Percentiles rank a stretch among this genome's conserved stretches.
phyloP scores from a whole-genome alignment of 441 rosid genomes.

The Raphanus hybrid region DNA sequence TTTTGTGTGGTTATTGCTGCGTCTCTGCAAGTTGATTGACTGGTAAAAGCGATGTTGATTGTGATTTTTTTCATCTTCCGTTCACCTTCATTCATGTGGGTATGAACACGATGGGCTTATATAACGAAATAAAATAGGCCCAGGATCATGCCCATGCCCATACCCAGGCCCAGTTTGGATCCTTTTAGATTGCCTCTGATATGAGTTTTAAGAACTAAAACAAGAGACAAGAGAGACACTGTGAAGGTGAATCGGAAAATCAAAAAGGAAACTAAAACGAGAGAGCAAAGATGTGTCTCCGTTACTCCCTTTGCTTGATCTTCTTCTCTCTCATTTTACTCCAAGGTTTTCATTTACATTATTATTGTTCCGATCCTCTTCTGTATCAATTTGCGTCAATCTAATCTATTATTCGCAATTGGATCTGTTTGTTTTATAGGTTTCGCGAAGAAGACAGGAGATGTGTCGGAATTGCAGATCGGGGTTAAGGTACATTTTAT shows the following conservation, averaged over 20 bases:
- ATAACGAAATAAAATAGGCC: not conserved
- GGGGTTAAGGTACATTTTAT: conserved; percentile 73
- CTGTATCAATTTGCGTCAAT: not conserved
- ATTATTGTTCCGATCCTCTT: not conserved
- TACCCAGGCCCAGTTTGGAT: not conserved
- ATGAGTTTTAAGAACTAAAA: not conserved
- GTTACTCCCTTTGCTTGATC: conserved; percentile 30
- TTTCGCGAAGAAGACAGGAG: conserved; percentile 66
- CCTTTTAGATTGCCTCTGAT: not conserved
- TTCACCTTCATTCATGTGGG: not conserved
- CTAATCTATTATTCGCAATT: not conserved
- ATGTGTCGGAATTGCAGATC: conserved; percentile 86
- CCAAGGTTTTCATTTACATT: conserved; percentile 30
- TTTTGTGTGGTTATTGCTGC: conserved; percentile 15
- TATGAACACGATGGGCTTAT: not conserved
- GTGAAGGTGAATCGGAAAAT: not conserved
- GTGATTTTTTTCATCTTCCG: not conserved
- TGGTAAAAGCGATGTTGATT: conserved; percentile 10
- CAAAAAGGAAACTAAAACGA: not conserved
- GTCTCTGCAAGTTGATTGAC: conserved; percentile 14
- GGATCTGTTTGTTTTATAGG: conserved; percentile 47
- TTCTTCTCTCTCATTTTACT: conserved; percentile 21
- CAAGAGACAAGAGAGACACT: too few species aligned
- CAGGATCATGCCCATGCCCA: conserved; percentile 32
- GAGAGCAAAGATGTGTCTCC: conserved; percentile 33